Evolutionary conservation across 176 grass and related monocot genomes (phyloP).

Genomic region (Urochloa ruziziensis): DNA sequence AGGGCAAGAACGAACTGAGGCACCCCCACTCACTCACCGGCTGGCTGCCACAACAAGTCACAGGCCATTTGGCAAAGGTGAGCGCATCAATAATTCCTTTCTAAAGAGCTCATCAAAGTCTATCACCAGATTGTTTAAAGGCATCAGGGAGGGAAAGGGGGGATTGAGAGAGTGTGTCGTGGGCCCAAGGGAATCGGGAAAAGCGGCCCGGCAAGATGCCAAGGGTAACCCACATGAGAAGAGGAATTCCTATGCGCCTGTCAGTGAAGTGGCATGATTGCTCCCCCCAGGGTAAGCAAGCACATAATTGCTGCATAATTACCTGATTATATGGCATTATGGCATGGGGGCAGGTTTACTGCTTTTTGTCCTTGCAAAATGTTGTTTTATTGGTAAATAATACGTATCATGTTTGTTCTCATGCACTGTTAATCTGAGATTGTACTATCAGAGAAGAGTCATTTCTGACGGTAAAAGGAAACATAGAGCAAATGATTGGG

Average conservation of each 20-base stretch:
- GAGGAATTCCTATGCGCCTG: slow-evolving; percentile 10
- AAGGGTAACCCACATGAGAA: slow-evolving; percentile 39
- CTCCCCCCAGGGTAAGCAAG: background rate
- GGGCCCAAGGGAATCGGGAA: slow-evolving; percentile 46
- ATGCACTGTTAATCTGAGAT: background rate
- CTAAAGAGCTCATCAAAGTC: slow-evolving; percentile 61
- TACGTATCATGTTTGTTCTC: background rate
- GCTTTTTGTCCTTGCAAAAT: background rate
- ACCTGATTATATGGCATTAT: slow-evolving; percentile 18
- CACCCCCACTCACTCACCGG: background rate
- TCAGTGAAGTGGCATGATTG: slow-evolving; percentile 42
- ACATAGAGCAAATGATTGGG: background rate
- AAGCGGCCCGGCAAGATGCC: slow-evolving; percentile 40
- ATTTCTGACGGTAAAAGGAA: slow-evolving; percentile 1
- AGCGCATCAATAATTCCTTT: slow-evolving; percentile 45
- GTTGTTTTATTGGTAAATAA: background rate
- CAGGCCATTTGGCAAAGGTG: slow-evolving; percentile 44
- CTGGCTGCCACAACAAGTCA: slow-evolving; percentile 37
- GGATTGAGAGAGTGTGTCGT: slow-evolving; percentile 30
- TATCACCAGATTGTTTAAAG: slow-evolving; percentile 47
- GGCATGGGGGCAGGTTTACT: background rate
- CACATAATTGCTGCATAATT: slow-evolving; percentile 56
- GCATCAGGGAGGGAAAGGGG: slow-evolving; percentile 29
- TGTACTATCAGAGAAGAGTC: background rate
- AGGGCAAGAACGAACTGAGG: background rate